Base-by-base conservation (phyloP, 768 basidiomycete species). In the Rhodotorula toruloides region DNA sequence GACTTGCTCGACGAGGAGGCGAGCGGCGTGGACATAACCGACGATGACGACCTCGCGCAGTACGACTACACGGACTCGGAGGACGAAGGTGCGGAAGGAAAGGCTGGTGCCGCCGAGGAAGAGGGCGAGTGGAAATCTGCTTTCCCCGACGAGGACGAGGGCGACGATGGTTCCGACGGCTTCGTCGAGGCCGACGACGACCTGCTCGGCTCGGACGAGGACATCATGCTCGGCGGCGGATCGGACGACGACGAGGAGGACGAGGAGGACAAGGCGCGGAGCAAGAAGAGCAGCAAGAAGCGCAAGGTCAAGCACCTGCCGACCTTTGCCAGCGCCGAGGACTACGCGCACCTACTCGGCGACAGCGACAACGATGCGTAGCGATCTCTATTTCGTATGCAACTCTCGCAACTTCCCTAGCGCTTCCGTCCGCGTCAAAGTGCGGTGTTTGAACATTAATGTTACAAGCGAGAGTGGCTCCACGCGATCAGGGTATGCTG, bases 231-330 rank as follows among this genome's bases (percentile, higher is more conserved):
- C n/a, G 64, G 50, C 36, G 36, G 19, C 25, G 47, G 43, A 11
- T 37, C 22, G 25, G 34, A n/a, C n/a, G 39, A 40, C 39, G 53
- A 40, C 39, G 58, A 55, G 7, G 49, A 49, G 29, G 48, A 31
- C 6, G 68, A 59, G 17, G 58, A 58, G 13, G 64, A 55, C 21
- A 50, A 57, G 42, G 36, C 10, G 52, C 16, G 8, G 37, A 19
- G 31, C 40, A 52, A 44, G 58, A 56, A 32, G 57, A 62, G 61
- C 57, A 44, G 39, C 25, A 74, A 75, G 68, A 60, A 60, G 65
- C 46, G 65, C 48, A 73, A 74, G 66, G 50, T 74, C 37, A 74
- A 74, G 62, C 64, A 68, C 47, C 49, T 75, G 44, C 74, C 73
- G 14, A 60, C 61, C 39, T 75, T 75, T 43, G 74, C 69, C n/a